Evolutionary conservation across 345 rosid genomes (phyloP), one percentile per base, ranked within the genome.

Genomic region (Euphorbia peplus): DNA sequence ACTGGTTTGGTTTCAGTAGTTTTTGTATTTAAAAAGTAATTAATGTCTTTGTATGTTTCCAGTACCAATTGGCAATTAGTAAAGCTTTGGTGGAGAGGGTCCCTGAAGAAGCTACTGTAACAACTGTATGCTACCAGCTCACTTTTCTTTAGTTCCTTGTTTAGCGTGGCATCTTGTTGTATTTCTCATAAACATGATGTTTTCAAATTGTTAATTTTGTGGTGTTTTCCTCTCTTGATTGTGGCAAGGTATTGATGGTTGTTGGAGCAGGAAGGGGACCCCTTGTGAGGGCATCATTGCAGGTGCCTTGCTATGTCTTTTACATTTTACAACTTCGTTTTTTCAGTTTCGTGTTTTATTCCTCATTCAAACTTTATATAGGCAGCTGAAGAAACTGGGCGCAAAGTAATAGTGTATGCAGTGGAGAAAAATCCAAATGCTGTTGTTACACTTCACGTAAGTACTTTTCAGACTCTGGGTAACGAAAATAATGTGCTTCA

Each of bases 231-330:
- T 67, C 5, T 35, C 6, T 26, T 11, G 22, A 52, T 11, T 67
- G 62, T 83, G 62, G 56, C 42, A 65, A 89, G 99, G 96, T 95
- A 26, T 84, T 95, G 83, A 95, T 92, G 98, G 99, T 95, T 76
- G 99, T 95, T 25, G 99, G 99, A 83, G 99, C 98, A 37, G 99
- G 99, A 68, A 88, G 99, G 60, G 98, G 98, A 67, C 98, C 99
- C 72, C 96, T 95, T 77, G 99, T 95, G 37, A 87, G 97, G 86
- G 98, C 98, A 76, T 85, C 99, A 8, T 76, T 95, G 84, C 96
- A 87, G 99, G 99, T 91, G 77, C 44, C 16, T 75, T 62, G 60
- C 52, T 50, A 52, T 75, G 26, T 65, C 42, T 71, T 80, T 24
- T 71, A 24, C 44, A 53, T 70, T 50, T 58, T 47, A 55, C 69